Evolutionary conservation across 2,329 filamentous ascomycete species (phyloP).

Genomic region (Rutstroemia sp.): DNA sequence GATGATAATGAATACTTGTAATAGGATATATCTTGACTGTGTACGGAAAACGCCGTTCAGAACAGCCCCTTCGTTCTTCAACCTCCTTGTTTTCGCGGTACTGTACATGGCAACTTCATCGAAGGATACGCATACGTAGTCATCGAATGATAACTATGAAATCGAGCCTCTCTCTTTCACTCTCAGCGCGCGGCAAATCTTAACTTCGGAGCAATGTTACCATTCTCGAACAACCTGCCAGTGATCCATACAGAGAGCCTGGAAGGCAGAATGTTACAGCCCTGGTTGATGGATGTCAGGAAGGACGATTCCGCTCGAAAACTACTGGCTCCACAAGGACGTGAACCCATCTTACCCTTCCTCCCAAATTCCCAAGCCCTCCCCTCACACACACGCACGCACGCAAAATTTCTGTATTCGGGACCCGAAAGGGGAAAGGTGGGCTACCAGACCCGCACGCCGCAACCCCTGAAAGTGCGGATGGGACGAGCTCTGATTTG

Average conservation of each 20-base stretch:
- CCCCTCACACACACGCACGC: background rate
- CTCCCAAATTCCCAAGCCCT: background rate
- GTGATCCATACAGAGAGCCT: no score
- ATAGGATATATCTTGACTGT: no score
- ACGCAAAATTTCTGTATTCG: background rate
- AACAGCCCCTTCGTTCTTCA: no score
- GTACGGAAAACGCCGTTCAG: no score
- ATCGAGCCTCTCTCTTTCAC: no score
- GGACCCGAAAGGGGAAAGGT: background rate
- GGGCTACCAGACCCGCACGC: background rate
- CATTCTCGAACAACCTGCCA: background rate
- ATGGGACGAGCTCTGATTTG: constrained; percentile 4
- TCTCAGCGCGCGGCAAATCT: background rate
- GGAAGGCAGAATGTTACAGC: background rate
- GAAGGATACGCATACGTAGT: no score
- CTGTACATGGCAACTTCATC: no score
- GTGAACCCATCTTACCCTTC: background rate
- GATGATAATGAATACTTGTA: no score
- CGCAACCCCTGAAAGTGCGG: background rate
- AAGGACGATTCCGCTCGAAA: background rate
- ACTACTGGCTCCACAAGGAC: background rate
- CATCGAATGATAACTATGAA: no score
- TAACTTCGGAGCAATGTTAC: constrained; percentile 1
- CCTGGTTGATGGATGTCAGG: background rate
- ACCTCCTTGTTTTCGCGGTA: no score